Evolutionary conservation across 352 stramenopile species (phyloP), one percentile per base, ranked within the genome.

Genomic region (Globisporangium solare): DNA sequence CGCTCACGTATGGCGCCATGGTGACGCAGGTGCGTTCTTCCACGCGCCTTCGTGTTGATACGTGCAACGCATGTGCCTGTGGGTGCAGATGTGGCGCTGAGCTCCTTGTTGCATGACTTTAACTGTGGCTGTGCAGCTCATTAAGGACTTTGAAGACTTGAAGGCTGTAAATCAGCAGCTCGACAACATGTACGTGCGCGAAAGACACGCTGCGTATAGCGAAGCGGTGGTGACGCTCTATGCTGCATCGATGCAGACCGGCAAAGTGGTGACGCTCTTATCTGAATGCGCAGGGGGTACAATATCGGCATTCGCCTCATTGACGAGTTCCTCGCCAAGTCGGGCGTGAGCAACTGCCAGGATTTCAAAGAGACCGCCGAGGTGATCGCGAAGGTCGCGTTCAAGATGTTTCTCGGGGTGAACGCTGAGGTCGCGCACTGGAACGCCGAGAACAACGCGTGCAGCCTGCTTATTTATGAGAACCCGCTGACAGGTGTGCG

Each of bases 371-470:
- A 98, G 57, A 98, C 96, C 15, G 80, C 91, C 27, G 94, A 99
- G 51, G 89, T 98, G 24, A 83, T 99, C 55, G 85, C 93, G 39
- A 98, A 98, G 60, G 88, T 98, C 24, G 96, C 93, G 7, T 98
- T 99, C 65, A 97, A 97, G 68, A 99, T 99, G 97, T 99, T 99
- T 65, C 68, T 99, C 20, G 97, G 97, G n/a, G 86, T 99, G 54
- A 92, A 83, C 46, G 89, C 83, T 35, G 96, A 99, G 37, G 83
- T 98, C 5, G 58, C 73, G 24, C 84, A 92, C 64, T 97, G 94
- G 82, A 95, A 96, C 63, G 69, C 75, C 31, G 87, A 97, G 40
- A 78, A 78, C 42, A 94, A 61, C 6, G 73, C 78, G 5, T 99
- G 97, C 65, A 96, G 82, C 60, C 82, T 99, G 8, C 69, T 98